phyloP scores from a whole-genome alignment of 495 filamentous ascomycete species.

The Staphylotrichum tortipilum region DNA sequence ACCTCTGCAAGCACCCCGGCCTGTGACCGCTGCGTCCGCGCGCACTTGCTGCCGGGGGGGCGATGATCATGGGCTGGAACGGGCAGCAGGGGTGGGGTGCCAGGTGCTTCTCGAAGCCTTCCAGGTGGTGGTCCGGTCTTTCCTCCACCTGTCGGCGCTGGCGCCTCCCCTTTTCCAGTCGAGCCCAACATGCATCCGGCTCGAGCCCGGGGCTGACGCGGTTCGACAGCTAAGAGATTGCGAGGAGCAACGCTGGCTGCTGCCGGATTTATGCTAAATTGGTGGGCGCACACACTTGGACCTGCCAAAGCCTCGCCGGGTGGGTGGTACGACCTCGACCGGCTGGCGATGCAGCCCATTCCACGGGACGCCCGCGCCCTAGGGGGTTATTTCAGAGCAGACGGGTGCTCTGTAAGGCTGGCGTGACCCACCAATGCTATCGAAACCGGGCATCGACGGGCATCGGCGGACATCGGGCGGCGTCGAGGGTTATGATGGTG shows the following conservation, averaged over 20 bases:
- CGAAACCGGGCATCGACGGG: too few relatives aligned
- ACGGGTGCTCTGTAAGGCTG: not conserved
- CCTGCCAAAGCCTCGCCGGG: slow-evolving; percentile 8
- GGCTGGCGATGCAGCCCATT: not conserved
- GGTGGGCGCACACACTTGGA: slow-evolving; percentile 9
- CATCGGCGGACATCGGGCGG: too few relatives aligned
- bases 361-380: too few relatives aligned
- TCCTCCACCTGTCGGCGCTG: too few relatives aligned
- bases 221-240: slow-evolving; percentile 21
- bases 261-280: slow-evolving; percentile 32
- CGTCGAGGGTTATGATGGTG: too few relatives aligned
- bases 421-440: too few relatives aligned
- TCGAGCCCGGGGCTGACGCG: slow-evolving; percentile 12
- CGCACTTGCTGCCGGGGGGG: slow-evolving; percentile 2
- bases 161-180: too few relatives aligned
- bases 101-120: slow-evolving; percentile 22
- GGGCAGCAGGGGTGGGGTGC: not conserved
- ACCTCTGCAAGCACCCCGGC: too few relatives aligned
- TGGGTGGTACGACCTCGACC: too few relatives aligned
- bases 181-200: too few relatives aligned
- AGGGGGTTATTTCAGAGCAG: too few relatives aligned
- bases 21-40: not conserved
- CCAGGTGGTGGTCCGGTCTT: too few relatives aligned
- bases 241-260: slow-evolving; percentile 19
- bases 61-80: not conserved